Evolutionary conservation across 1,284 basidiomycete species (phyloP), one percentile per base, ranked within the genome.

Genomic region (Microbotryum silenes-acaulis): DNA sequence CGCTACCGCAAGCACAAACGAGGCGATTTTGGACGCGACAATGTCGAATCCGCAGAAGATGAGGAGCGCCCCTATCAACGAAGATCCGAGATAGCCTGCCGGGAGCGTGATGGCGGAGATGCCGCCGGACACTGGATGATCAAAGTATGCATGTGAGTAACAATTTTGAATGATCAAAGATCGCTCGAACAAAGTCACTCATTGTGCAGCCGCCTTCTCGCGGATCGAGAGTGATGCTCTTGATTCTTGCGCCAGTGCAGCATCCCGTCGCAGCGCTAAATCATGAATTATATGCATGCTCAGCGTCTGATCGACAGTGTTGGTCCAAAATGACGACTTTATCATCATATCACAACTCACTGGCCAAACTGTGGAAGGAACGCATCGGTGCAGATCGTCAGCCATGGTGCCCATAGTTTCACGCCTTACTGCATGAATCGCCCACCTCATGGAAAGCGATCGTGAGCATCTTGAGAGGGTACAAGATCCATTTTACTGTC

Each of bases 21-120:
- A 85, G 0, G 91, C 91, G 56, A 97, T 77, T 75, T 97, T 97
- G 76, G 86, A 89, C 2, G 94, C 94, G 68, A 90, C 85, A 55
- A 89, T 92, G 75, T 97, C 86, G 75, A 97, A 97, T 0, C 74
- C 92, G 69, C 91, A 94, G 6, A 91, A 84, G 65, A 97, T 92
- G 31, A 96, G 79, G 54, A 81, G 83, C 0, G 90, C 91, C 25
- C 94, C 94, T 63, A 97, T 93, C 72, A 97, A 78, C 4, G 86
- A 86, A 2, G 88, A 91, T 12, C 94, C 94, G 37, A 97, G 85
- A 75, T 97, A 97, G 45, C 91, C 91, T 2, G 91, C 91, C 0
- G 74, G 73, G 0, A 91, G 79, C 1, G 90, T 89, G 54, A 94
- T 80, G 80, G 86, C 88, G 12, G 85, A 80, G 49, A 96, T 85